Evolutionary conservation across 768 basidiomycete species (phyloP), one percentile per base, ranked within the genome.

Genomic region (Termitomyces eurrhizus): DNA sequence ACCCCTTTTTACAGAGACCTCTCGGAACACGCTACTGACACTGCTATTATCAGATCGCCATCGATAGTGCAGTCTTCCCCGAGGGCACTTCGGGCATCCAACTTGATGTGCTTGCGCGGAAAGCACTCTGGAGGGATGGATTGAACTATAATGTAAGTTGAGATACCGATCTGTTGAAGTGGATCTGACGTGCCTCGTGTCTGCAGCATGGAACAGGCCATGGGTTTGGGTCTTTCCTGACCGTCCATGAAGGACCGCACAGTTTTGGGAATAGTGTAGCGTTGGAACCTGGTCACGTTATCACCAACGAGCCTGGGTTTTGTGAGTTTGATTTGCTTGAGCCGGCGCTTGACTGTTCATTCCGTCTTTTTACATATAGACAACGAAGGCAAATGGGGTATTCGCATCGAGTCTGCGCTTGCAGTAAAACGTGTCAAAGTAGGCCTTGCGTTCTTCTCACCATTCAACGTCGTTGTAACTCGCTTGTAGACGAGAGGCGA

Each of bases 261-360:
- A 84, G 88, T 44, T 92, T 96, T 74, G 80, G 84, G 24, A 86
- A 80, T 67, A 78, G 78, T 44, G 80, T 87, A 35, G 82, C 91
- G 2, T 81, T 98, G 36, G 78, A 81, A 26, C 85, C 86, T n/a
- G 97, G 97, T 12, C 88, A 97, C 72, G 86, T 95, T 66, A 86
- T 95, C 60, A 94, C 94, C 51, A 95, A 97, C 67, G 95, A 98
- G 74, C 96, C 95, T 51, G 95, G 94, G 0, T 95, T 87, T 74
- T 96, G 89, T 92, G 69, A 72, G 89, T 64, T 46, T 50, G 56
- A 37, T 42, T 42, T 52, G 52, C 66, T 46, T 60, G 67, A 41
- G 66, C 52, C 55, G 62, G 56, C 51, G 62, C 67, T 61, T 66
- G 12, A 46, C 37, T 41, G 36, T n/a, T 18, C 7, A 18, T n/a